Evolutionary conservation across 2,329 filamentous ascomycete genomes (phyloP).

Genomic region (Fusarium buharicum): DNA sequence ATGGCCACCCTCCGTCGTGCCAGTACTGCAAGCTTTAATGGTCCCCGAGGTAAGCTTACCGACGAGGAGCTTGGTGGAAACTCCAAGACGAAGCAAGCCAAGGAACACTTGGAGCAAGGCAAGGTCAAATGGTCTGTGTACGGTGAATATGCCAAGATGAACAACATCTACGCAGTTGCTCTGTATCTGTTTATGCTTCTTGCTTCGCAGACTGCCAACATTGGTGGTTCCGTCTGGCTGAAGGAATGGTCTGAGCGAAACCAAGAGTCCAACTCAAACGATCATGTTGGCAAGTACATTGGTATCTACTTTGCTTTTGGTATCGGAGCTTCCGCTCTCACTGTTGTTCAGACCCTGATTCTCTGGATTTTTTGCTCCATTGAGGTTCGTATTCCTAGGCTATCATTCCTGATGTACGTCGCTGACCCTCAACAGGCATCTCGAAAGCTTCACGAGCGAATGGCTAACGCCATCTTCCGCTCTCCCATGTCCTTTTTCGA

Average conservation of each 20-base stretch:
- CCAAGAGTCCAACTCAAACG: conserved; percentile 72
- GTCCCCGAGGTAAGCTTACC: conserved; percentile 81
- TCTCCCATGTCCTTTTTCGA: conserved; percentile 99
- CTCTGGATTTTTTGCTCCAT: conserved; percentile 99
- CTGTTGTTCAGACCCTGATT: conserved; percentile 91
- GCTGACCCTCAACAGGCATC: conserved; percentile 71
- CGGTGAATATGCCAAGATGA: conserved; percentile 91
- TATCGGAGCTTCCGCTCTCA: conserved; percentile 83
- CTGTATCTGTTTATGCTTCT: conserved; percentile 83
- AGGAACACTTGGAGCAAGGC: conserved; percentile 91
- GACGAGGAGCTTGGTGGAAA: conserved; percentile 82
- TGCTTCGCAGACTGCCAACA: conserved; percentile 81
- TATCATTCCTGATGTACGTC: not conserved
- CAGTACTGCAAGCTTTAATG: conserved; percentile 89
- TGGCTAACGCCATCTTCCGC: conserved; percentile 97
- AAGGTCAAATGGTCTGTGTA: conserved; percentile 98
- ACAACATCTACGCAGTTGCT: conserved; percentile 84
- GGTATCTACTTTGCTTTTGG: conserved; percentile 97
- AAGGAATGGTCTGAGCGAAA: conserved; percentile 92
- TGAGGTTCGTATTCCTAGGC: conserved; percentile 68
- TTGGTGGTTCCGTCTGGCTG: conserved; percentile 90
- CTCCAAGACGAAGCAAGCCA: conserved; percentile 83
- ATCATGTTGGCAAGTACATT: conserved; percentile 86
- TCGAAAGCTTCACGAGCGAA: conserved; percentile 93
- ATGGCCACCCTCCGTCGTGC: conserved; percentile 86